A percentile compares a stretch with the other conserved stretches of the same genome.
These are phyloP conservation scores for Macrocybe gigantea DNA, from an alignment of 768 basidiomycete genomes.

Conservation along the genomic window DNA sequence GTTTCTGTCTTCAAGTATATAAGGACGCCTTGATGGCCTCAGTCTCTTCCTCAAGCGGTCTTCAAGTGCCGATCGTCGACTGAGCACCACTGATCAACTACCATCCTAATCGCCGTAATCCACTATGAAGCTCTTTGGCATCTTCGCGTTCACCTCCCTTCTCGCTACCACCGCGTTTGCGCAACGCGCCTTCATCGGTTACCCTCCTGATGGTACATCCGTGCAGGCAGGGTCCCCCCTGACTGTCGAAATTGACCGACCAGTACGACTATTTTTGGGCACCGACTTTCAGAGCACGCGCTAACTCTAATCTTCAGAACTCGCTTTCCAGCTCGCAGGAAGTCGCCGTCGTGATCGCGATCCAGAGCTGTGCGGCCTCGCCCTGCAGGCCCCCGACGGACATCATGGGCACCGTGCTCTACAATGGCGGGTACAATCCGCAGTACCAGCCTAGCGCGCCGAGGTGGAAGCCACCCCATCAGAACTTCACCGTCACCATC, in stretches of 20 bases:
- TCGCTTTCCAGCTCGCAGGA: slow-evolving; percentile 32
- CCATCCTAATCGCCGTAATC: no score
- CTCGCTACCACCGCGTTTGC: slow-evolving; percentile 29
- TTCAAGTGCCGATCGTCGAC: no score
- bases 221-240: slow-evolving; percentile 32
- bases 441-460: slow-evolving; percentile 19
- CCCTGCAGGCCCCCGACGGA: slow-evolving; percentile 17
- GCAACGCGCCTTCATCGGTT: slow-evolving; percentile 34
- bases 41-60: no score
- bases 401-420: slow-evolving; percentile 37
- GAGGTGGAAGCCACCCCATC: slow-evolving; percentile 27
- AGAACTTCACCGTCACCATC: slow-evolving; percentile 39
- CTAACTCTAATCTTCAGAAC: slow-evolving; percentile 19
- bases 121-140: slow-evolving; percentile 5
- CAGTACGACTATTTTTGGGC: slow-evolving; percentile 26
- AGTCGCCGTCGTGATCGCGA: slow-evolving; percentile 39
- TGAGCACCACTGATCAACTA: no score
- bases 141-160: slow-evolving; percentile 11
- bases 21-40: no score
- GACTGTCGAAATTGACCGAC: slow-evolving; percentile 40
- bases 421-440: slow-evolving; percentile 38
- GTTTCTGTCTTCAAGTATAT: no score
- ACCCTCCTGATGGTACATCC: slow-evolving; percentile 26
- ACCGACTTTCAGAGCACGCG: neutral
- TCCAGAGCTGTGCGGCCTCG: slow-evolving; percentile 27